Evolutionary conservation across 1,284 basidiomycete species (phyloP), one percentile per base, ranked within the genome.

Genomic region (Porodaedalea pini): DNA sequence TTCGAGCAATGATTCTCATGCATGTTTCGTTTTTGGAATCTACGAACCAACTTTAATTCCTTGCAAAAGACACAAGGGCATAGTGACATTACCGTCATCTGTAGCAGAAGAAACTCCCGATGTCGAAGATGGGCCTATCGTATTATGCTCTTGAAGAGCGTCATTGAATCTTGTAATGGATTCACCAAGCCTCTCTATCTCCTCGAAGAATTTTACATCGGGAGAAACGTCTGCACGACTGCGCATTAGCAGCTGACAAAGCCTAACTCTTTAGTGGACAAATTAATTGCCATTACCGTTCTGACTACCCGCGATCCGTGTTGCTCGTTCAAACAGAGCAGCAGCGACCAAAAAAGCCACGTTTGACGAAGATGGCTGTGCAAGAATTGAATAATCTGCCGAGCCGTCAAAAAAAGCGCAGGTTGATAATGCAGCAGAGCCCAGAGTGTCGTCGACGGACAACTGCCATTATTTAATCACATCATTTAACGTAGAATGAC

Each of bases 241-340:
- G 4, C 31, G 40, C 10, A 13, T 49, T 17, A 13, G 54, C 45
- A n/a, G 15, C n/a, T 21, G 10, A 8, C 27, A 39, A 47, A 45
- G 8, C 6, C 32, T 1, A 27, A 29, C 17, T 4, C 10, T n/a
- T 4, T 17, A 29, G 32, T 3, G 43, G 17, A n/a, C 8, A 32
- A 23, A 57, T 6, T n/a, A 45, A 39, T 17, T 23, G n/a, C 23
- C 27, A 25, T 17, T 13, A 25, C n/a, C 4, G 19, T 10, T 19
- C 27, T 31, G 51, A 29, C 41, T 17, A 6, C 25, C 40, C n/a
- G 50, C 39, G 17, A 54, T 17, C 11, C 59, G 55, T 2, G 56
- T 57, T 23, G 56, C 55, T 34, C 56, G 23, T 51, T 60, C 59
- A 25, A 60, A 60, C 3, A 60, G 40, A 17, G 51, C 51, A 5